Percentiles rank a stretch among this genome's conserved stretches.
phyloP scores from a whole-genome alignment of 176 grass and related monocot species.

The Lolium rigidum region DNA sequence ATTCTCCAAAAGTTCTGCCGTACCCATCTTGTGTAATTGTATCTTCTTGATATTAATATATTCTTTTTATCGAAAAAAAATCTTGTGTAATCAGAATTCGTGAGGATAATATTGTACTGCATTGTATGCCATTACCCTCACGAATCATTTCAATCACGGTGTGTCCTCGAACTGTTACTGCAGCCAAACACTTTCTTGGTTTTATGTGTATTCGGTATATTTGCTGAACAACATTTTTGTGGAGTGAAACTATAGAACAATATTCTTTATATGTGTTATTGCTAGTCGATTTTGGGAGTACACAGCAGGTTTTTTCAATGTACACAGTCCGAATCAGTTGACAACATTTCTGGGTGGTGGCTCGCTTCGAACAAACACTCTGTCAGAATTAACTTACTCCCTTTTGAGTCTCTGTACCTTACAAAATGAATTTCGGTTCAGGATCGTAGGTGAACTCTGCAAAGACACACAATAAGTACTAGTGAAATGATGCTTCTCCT shows the following conservation, averaged over 20 bases:
- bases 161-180: not conserved
- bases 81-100: too few species aligned
- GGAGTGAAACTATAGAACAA: not conserved
- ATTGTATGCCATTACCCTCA: not conserved
- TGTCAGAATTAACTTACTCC: not conserved
- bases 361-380: not conserved
- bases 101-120: not conserved
- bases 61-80: too few species aligned
- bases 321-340: not conserved
- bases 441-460: not conserved
- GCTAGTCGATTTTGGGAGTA: not conserved
- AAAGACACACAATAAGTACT: not conserved
- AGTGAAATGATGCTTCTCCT: not conserved
- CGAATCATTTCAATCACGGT: not conserved
- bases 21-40: too few species aligned
- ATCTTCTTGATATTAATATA: too few species aligned
- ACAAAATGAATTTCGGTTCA: not conserved
- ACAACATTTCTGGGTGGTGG: not conserved
- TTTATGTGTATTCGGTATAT: not conserved
- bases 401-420: not conserved
- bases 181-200: not conserved
- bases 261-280: not conserved
- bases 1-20: too few species aligned
- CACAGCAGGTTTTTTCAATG: not conserved
- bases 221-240: not conserved